Base-by-base conservation (phyloP, 371 early-diverging fungal genomes). In the Zychaea mexicana region DNA sequence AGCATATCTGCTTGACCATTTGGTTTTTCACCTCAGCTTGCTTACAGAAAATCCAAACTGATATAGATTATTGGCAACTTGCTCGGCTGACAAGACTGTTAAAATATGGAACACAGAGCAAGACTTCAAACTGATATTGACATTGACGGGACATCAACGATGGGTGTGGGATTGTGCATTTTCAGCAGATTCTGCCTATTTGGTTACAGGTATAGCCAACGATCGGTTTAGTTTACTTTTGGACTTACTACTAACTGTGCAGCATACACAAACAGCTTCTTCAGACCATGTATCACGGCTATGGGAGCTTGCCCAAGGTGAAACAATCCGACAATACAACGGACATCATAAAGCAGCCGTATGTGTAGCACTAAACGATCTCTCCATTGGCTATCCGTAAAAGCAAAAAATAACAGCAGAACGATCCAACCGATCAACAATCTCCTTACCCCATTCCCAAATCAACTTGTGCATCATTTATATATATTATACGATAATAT, bases 111-210 rank as follows among this genome's bases (percentile, higher is more conserved):
- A 82, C 65, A 79, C 85, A 0, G 82, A 77, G 56, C 72, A 88
- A 45, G 79, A 85, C 27, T 94, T 94, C 64, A 82, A 82, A 4
- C 72, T 90, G 42, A 87, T 85, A 38, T 85, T 89, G 74, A 93
- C 92, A 0, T 71, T 96, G 60, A 81, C 83, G 39, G 95, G 95
- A 0, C 95, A 95, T 78, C 88, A 89, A 65, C 82, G 92, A 60
- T 96, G 96, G 96, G 95, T 94, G 5, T 96, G 96, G 96, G 96
- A 96, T 73, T 93, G 93, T 71, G 91, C 93, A 0, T 96, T 96
- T 68, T 93, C 94, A 7, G 95, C 95, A 1, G 96, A 96, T 69
- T 94, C 94, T 10, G 95, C 94, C 0, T 95, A 94, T 74, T 71
- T 96, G 30, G 93, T 96, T 2, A 92, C 94, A 45, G 91, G 90